Conservation (phyloP, 768 basidiomycete species). For the Trametes meyenii region DNA sequence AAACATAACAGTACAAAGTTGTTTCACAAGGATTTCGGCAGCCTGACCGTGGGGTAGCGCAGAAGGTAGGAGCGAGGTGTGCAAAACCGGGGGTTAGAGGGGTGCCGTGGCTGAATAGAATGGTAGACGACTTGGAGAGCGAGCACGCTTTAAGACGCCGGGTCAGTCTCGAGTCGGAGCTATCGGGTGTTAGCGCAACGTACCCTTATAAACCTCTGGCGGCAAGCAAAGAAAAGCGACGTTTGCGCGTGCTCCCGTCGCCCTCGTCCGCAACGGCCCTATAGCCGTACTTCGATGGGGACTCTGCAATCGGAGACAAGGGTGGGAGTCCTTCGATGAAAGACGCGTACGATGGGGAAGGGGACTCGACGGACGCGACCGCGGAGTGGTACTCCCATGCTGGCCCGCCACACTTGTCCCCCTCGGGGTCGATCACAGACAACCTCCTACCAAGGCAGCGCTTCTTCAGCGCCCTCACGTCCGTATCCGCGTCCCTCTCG, state of each 20-base stretch:
- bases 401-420: not conserved
- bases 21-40: too few relatives aligned
- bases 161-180: too few relatives aligned
- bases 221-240: slow-evolving; percentile 18
- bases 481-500: slow-evolving; percentile 1
- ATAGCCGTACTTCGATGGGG: slow-evolving; percentile 1
- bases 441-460: slow-evolving; percentile 15
- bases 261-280: not conserved
- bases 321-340: slow-evolving; percentile 4
- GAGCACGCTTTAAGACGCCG: too few relatives aligned
- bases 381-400: slow-evolving; percentile 22
- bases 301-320: slow-evolving; percentile 6
- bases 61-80: not conserved
- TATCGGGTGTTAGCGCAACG: too few relatives aligned
- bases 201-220: slow-evolving; percentile 12
- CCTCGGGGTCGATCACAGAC: slow-evolving; percentile 11
- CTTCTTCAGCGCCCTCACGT: slow-evolving; percentile 17
- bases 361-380: slow-evolving; percentile 11
- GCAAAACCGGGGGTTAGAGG: too few relatives aligned
- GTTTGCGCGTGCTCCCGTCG: slow-evolving; percentile 16
- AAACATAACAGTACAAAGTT: too few relatives aligned
- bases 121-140: too few relatives aligned
- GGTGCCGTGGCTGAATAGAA: too few relatives aligned
- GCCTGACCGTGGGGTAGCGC: not conserved
- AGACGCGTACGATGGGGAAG: not conserved